A percentile compares a stretch with the other conserved stretches of the same genome.
These are phyloP conservation scores for Ustilago lituana DNA, from an alignment of 1,284 basidiomycete genomes.

Conservation along the genomic window DNA sequence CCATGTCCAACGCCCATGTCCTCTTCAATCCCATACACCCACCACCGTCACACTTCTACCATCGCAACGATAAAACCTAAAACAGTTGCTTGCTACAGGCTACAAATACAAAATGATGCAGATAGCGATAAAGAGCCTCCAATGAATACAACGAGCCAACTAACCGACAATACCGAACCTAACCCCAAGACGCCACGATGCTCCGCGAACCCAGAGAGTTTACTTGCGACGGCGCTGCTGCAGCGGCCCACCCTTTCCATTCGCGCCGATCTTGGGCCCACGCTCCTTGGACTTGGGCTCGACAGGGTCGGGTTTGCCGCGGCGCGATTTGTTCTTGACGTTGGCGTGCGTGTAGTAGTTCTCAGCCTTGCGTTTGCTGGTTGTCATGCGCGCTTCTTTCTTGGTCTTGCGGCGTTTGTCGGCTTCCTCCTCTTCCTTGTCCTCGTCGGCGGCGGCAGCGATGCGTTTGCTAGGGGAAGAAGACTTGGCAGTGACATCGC, in stretches of 20 bases:
- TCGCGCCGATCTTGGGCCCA: conserved; percentile 57
- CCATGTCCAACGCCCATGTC: too few species aligned
- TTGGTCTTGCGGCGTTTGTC: conserved; percentile 44
- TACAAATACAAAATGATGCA: conserved; percentile 18
- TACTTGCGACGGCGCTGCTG: conserved; percentile 42
- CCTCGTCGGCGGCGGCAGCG: conserved; percentile 48
- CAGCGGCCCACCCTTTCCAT: conserved; percentile 53
- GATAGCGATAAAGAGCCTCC: too few species aligned
- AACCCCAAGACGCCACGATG: conserved; percentile 2
- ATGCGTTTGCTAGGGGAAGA: conserved; percentile 48
- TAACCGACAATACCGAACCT: too few species aligned
- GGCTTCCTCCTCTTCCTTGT: conserved; percentile 51
- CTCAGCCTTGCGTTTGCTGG: conserved; percentile 77
- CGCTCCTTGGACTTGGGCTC: conserved; percentile 52
- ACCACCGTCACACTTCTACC: too few species aligned
- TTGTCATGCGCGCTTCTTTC: conserved; percentile 61
- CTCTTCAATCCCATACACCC: too few species aligned
- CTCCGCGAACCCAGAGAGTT: background rate
- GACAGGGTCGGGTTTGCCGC: conserved; percentile 67
- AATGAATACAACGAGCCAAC: too few species aligned
- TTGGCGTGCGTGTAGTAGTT: conserved; percentile 80
- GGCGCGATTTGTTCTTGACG: conserved; percentile 67
- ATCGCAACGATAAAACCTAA: background rate
- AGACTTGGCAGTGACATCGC: conserved; percentile 58
- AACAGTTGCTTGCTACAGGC: conserved; percentile 12